Evolutionary conservation across 495 filamentous ascomycete species (phyloP), one percentile per base, ranked within the genome.

Genomic region (Darksidea phi): DNA sequence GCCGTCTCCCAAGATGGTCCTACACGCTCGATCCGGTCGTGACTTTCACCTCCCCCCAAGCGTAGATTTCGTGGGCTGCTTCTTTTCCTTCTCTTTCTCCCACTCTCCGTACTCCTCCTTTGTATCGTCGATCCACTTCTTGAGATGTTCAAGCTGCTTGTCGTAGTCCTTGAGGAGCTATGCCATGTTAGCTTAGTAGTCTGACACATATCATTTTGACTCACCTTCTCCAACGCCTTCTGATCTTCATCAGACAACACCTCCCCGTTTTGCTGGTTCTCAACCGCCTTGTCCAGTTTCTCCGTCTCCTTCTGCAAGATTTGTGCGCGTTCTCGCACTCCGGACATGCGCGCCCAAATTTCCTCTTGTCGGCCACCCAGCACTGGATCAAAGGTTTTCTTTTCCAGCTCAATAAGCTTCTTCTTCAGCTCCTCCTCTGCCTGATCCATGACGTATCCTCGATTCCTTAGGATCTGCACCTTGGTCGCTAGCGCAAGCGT

Each of bases 301-400:
- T 88, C 84, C 64, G 94, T 80, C 76, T 96, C 92, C 50, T 80
- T 80, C 73, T 90, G 87, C 63, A 99, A 75, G 46, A 83, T 82
- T 69, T 86, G 84, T 34, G 88, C 88, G 63, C 90, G 83, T 61
- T 93, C 90, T 64, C 89, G 79, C 36, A 97, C 83, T 24, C 86
- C 86, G 54, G 95, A 83, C 82, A 99, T 87, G 32, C 95, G 79
- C 36, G 94, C 95, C 94, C 94, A 99, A 49, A 99, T 88, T 77
- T 99, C 94, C 74, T 99, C 94, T 52, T 85, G 85, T 55, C 91
- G 78, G 4, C 91, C 92, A 50, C 80, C 86, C 46, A 96, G 78
- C 17, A 85, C 86, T 1, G 95, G 93, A 75, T 99, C 95, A 54
- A 87, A 86, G 15, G 93, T 82, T 17, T 74, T 75, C 64, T 82